Conservation (phyloP, 2,329 filamentous ascomycete genomes). For the Chaetomium sp. region DNA sequence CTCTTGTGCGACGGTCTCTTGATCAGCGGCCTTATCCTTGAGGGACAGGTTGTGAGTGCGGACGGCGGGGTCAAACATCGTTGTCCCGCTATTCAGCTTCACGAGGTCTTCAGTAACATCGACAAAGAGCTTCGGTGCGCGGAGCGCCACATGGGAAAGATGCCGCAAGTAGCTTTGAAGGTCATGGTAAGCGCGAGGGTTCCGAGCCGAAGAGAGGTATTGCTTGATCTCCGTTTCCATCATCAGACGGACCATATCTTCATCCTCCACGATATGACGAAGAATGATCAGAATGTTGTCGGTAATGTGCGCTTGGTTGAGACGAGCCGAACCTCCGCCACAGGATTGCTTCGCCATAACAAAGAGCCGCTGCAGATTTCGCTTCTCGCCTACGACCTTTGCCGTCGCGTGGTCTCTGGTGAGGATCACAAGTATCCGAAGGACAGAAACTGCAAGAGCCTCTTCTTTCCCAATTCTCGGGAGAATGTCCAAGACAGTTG, state of each 20-base stretch:
- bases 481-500: slow-evolving; percentile 78
- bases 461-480: slow-evolving; percentile 88
- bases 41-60: slow-evolving; percentile 45
- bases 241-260: slow-evolving; percentile 84
- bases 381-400: slow-evolving; percentile 77
- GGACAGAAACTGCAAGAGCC: slow-evolving; percentile 77
- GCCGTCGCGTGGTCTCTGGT: slow-evolving; percentile 79
- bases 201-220: slow-evolving; percentile 68
- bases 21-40: slow-evolving; percentile 43
- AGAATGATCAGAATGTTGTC: slow-evolving; percentile 79
- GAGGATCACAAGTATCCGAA: slow-evolving; percentile 82
- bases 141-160: slow-evolving; percentile 76
- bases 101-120: slow-evolving; percentile 84
- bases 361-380: slow-evolving; percentile 86
- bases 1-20: slow-evolving; percentile 38
- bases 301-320: slow-evolving; percentile 58
- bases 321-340: slow-evolving; percentile 72
- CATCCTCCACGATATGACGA: slow-evolving; percentile 92
- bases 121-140: slow-evolving; percentile 82
- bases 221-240: slow-evolving; percentile 86
- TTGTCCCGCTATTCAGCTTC: slow-evolving; percentile 65
- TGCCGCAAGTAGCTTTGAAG: slow-evolving; percentile 72
- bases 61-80: slow-evolving; percentile 38
- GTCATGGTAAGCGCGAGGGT: slow-evolving; percentile 61
- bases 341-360: slow-evolving; percentile 94